Percentiles rank a stretch among this genome's conserved stretches.
phyloP scores from a whole-genome alignment of 192 early-diverging fungal species.

The Dissophora ornata region DNA sequence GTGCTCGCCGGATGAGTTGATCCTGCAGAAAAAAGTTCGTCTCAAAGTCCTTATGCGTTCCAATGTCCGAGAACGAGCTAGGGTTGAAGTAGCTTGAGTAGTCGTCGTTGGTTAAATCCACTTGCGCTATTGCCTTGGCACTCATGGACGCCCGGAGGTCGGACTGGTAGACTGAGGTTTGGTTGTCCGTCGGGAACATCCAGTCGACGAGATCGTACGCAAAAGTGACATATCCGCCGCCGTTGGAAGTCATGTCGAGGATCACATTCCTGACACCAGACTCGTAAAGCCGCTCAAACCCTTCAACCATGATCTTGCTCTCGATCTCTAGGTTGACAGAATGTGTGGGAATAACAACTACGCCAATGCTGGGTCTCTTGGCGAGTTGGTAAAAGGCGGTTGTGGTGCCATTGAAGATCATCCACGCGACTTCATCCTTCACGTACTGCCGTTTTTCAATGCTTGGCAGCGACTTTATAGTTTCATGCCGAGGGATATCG shows the following conservation, averaged over 20 bases:
- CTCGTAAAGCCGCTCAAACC: constrained; percentile 8
- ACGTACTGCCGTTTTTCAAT: constrained; percentile 10
- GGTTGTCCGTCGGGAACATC: constrained; percentile 34
- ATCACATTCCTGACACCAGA: constrained; percentile 34
- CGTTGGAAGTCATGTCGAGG: constrained; percentile 40
- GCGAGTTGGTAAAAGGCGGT: constrained; percentile 42
- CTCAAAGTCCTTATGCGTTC: neutral
- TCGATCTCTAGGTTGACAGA: constrained; percentile 21
- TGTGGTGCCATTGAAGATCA: constrained; percentile 29
- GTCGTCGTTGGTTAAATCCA: constrained; percentile 17
- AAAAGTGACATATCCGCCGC: constrained; percentile 47
- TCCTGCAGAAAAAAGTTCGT: constrained; percentile 38
- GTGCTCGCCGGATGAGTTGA: constrained; percentile 3
- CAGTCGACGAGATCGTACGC: constrained; percentile 51
- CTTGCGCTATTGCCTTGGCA: constrained; percentile 34
- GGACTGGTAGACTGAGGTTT: constrained; percentile 32
- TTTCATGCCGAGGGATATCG: neutral
- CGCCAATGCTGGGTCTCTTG: constrained; percentile 26
- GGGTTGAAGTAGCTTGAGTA: constrained; percentile 40
- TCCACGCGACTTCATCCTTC: neutral
- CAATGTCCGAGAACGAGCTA: constrained; percentile 17
- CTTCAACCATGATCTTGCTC: neutral
- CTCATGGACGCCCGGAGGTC: constrained; percentile 31
- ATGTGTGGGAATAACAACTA: constrained; percentile 46
- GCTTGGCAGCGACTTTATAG: neutral